phyloP scores from a whole-genome alignment of 2,329 filamentous ascomycete species.

The Calonectria pteridis region DNA sequence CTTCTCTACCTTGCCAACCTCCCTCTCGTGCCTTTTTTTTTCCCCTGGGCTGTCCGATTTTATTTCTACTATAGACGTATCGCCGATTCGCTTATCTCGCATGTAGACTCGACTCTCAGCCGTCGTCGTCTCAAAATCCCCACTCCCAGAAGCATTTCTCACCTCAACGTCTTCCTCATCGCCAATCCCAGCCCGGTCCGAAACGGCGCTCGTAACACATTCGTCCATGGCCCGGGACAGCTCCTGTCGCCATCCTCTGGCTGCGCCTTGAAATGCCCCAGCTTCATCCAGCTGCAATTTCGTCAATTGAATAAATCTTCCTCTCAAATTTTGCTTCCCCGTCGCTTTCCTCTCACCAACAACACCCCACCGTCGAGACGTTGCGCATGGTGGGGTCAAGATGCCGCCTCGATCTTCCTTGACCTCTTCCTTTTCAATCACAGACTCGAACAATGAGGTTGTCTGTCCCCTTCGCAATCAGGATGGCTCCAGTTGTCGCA shows the following conservation, averaged over 20 bases:
- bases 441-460: conserved; percentile 94
- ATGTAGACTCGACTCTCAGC: conserved; percentile 20
- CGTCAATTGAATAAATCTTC: conserved; percentile 48
- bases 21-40: conserved; percentile 29
- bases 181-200: conserved; percentile 39
- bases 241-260: conserved; percentile 34
- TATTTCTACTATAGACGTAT: conserved; percentile 4
- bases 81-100: conserved; percentile 9
- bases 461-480: conserved; percentile 96
- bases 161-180: conserved; percentile 32
- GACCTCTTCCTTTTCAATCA: conserved; percentile 91
- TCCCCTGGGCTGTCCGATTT: conserved; percentile 22
- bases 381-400: conserved; percentile 70
- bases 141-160: conserved; percentile 26
- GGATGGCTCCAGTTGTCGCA: conserved; percentile 96
- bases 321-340: conserved; percentile 33
- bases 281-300: conserved; percentile 37
- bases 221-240: conserved; percentile 40
- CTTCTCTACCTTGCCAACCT: conserved; percentile 32
- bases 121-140: conserved; percentile 25
- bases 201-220: conserved; percentile 44
- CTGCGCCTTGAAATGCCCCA: conserved; percentile 44
- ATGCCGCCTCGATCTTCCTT: conserved; percentile 93
- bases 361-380: conserved; percentile 41
- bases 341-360: conserved; percentile 35